phyloP scores from a whole-genome alignment of 805 yeast genomes.

The Candida michaelii region DNA sequence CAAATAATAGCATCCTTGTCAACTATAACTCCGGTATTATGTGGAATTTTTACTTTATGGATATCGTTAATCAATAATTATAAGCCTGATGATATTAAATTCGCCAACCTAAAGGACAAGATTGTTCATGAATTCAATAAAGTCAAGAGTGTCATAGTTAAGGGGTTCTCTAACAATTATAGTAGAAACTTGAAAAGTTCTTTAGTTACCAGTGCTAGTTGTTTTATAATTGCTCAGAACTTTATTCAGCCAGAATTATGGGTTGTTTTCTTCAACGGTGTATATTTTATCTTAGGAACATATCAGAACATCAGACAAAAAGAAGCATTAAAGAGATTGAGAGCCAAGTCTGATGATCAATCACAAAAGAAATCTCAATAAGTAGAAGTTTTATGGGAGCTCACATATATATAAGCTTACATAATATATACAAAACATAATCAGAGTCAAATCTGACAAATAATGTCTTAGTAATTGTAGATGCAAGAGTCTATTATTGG shows the following conservation, averaged over 20 bases:
- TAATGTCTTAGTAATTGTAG: constrained; percentile 1
- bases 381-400: too few relatives aligned
- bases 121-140: constrained; percentile 17
- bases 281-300: constrained; percentile 61
- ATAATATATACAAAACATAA: too few relatives aligned
- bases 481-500: too few relatives aligned
- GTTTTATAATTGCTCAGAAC: constrained; percentile 56
- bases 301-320: constrained; percentile 51
- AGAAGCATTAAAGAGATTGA: background rate
- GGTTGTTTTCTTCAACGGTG: constrained; percentile 61
- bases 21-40: constrained; percentile 56
- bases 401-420: too few relatives aligned
- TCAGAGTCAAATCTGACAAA: background rate
- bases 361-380: too few relatives aligned
- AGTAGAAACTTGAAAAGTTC: constrained; percentile 50
- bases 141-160: constrained; percentile 20
- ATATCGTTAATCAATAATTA: constrained; percentile 50
- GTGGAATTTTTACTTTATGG: constrained; percentile 51
- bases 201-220: constrained; percentile 52
- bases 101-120: constrained; percentile 7
- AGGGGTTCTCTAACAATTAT: constrained; percentile 44
- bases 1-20: constrained; percentile 53
- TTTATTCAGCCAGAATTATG: constrained; percentile 58
- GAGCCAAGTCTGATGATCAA: background rate
- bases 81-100: constrained; percentile 13